Conservation (phyloP, 2,329 filamentous ascomycete species). For the Penicillium brevicompactum region DNA sequence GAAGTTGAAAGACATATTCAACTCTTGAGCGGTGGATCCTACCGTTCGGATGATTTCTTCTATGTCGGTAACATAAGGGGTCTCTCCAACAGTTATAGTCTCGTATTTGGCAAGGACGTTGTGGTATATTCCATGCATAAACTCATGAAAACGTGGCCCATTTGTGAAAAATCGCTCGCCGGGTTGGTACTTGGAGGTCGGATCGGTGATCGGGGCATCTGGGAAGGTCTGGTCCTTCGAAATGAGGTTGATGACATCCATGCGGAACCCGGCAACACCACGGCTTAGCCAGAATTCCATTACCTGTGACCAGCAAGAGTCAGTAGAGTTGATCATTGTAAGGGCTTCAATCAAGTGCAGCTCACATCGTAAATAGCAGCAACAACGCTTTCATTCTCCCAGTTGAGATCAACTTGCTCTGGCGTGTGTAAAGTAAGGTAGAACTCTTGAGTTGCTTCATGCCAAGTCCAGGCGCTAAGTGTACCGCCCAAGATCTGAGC, state of each 20-base stretch:
- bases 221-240: conserved; percentile 59
- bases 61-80: conserved; percentile 55
- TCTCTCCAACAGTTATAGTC: conserved; percentile 46
- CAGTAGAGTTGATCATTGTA: background rate
- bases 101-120: conserved; percentile 40
- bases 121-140: conserved; percentile 36
- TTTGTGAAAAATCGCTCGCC: conserved; percentile 2
- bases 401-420: conserved; percentile 79
- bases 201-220: conserved; percentile 49
- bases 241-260: conserved; percentile 68
- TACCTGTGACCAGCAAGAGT: conserved; percentile 39
- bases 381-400: conserved; percentile 68
- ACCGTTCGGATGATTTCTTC: conserved; percentile 63
- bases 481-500: conserved; percentile 41
- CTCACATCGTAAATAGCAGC: conserved; percentile 59
- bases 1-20: conserved; percentile 67
- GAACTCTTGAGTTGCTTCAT: conserved; percentile 67
- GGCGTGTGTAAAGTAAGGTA: conserved; percentile 72
- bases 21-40: conserved; percentile 55
- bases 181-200: conserved; percentile 22
- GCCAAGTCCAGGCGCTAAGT: conserved; percentile 53
- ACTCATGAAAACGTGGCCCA: conserved; percentile 42
- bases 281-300: conserved; percentile 75
- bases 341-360: background rate
- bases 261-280: conserved; percentile 68